Evolutionary conservation across 345 rosid species (phyloP).

Genomic region (Abelmoschus esculentus): DNA sequence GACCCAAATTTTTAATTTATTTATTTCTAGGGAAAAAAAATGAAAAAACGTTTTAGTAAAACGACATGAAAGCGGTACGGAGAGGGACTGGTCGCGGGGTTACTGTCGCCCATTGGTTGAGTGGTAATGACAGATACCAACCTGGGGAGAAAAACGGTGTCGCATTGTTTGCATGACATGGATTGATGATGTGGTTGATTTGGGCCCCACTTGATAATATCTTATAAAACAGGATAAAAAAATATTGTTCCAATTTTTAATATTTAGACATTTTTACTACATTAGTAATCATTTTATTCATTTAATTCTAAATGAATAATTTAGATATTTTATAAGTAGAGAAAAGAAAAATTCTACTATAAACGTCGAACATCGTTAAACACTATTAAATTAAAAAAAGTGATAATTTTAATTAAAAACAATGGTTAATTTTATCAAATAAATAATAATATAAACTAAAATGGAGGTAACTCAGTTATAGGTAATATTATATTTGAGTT

Average conservation of each 20-base stretch:
- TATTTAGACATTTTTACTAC: too few species aligned
- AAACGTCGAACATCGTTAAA: too few species aligned
- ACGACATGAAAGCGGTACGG: conserved; percentile 19
- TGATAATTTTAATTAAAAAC: too few species aligned
- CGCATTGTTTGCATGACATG: neutral
- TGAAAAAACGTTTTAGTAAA: conserved; percentile 2
- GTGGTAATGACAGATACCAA: neutral
- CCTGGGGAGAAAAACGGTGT: neutral
- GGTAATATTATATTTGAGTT: too few species aligned
- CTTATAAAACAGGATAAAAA: neutral
- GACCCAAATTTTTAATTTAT: too few species aligned
- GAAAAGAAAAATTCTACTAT: too few species aligned
- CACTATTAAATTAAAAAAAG: too few species aligned
- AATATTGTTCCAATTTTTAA: neutral
- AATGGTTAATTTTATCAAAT: too few species aligned
- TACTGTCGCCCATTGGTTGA: conserved; percentile 28
- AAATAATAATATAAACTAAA: too few species aligned
- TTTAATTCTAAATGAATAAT: neutral
- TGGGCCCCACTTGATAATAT: neutral
- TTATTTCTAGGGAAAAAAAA: neutral
- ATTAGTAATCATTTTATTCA: neutral
- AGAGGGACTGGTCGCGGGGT: neutral
- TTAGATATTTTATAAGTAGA: neutral
- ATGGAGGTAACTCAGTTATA: too few species aligned
- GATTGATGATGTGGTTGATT: neutral